Conservation (phyloP, 345 rosid species). For the Pistacia atlantica region DNA sequence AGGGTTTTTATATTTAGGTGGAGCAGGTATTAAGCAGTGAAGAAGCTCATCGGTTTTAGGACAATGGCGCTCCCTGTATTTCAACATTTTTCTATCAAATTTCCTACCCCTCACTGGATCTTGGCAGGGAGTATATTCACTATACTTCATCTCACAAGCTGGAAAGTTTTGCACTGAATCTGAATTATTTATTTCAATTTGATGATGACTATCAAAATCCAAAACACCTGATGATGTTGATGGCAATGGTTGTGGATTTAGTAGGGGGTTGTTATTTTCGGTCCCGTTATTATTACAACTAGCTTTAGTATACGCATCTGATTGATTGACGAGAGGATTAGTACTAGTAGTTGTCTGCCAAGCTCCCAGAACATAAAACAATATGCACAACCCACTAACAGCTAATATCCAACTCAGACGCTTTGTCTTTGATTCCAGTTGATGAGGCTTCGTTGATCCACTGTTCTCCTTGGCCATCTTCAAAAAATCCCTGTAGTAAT, state of each 20-base stretch:
- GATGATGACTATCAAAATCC: slow-evolving; percentile 84
- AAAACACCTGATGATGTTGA: slow-evolving; percentile 31
- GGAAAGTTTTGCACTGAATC: slow-evolving; percentile 46
- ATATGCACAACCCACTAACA: slow-evolving; percentile 77
- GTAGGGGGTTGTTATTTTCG: slow-evolving; percentile 8
- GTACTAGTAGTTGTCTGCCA: slow-evolving; percentile 62
- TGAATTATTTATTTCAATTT: slow-evolving; percentile 42
- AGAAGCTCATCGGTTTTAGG: slow-evolving; percentile 74
- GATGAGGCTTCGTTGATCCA: slow-evolving; percentile 68
- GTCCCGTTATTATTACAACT: slow-evolving; percentile 46
- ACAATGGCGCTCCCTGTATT: slow-evolving; percentile 91
- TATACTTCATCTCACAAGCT: slow-evolving; percentile 68
- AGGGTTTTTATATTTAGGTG: slow-evolving; percentile 92
- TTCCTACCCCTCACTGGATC: slow-evolving; percentile 69
- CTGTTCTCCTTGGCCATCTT: slow-evolving; percentile 62
- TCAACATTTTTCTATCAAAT: slow-evolving; percentile 80
- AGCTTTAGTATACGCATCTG: slow-evolving; percentile 38
- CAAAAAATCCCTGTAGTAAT: slow-evolving; percentile 12
- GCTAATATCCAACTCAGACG: slow-evolving; percentile 76
- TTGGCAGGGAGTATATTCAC: slow-evolving; percentile 93
- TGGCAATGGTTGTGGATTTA: slow-evolving; percentile 20
- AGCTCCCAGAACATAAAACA: slow-evolving; percentile 81
- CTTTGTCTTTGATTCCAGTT: slow-evolving; percentile 63
- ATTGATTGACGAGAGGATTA: slow-evolving; percentile 31
- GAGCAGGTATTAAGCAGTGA: slow-evolving; percentile 83